Conservation (phyloP, 257 asterid genomes). For the Handroanthus guayacan region DNA sequence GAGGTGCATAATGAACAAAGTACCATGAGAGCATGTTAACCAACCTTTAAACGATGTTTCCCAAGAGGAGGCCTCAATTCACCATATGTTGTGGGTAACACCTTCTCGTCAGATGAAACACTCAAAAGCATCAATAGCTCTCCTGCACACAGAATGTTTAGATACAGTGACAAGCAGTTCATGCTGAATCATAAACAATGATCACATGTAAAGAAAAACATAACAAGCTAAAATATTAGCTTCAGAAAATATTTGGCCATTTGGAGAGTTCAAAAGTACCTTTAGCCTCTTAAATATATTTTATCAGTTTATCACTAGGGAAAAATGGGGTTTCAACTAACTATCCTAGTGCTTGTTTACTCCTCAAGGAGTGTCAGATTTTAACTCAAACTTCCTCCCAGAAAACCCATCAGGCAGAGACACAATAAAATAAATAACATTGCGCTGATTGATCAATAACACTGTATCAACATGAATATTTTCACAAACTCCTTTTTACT, state of each 20-base stretch:
- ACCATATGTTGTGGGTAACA: constrained; percentile 84
- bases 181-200: constrained; percentile 20
- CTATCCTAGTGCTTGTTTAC: neutral
- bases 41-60: constrained; percentile 90
- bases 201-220: neutral
- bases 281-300: neutral
- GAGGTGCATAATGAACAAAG: neutral
- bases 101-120: constrained; percentile 79
- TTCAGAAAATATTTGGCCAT: constrained; percentile 21
- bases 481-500: neutral
- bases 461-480: neutral
- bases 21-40: constrained; percentile 32
- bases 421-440: neutral
- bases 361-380: neutral
- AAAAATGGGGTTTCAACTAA: neutral
- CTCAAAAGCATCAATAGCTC: constrained; percentile 77
- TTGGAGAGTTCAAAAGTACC: constrained; percentile 12
- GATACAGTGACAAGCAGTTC: constrained; percentile 23
- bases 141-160: constrained; percentile 55
- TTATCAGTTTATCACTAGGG: neutral
- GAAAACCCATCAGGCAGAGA: neutral
- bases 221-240: constrained; percentile 16
- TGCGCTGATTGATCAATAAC: neutral
- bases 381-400: neutral
- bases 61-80: constrained; percentile 98